Conservation (phyloP, 192 early-diverging fungal genomes). For the Linnemannia schmuckeri region DNA sequence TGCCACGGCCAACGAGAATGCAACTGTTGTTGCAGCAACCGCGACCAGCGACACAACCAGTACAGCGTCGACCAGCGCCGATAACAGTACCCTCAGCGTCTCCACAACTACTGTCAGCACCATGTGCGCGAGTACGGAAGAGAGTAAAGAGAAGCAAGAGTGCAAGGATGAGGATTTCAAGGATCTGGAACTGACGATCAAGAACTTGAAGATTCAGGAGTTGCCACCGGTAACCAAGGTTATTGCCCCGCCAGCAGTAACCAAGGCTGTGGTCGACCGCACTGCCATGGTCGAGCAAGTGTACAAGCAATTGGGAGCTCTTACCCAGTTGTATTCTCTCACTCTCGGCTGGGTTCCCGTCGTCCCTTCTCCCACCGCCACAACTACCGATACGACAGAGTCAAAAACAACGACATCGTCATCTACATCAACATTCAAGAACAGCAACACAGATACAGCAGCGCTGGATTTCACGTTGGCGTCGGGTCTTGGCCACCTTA, state of each 20-base stretch:
- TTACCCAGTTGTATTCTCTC: not conserved
- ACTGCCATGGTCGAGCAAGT: not conserved
- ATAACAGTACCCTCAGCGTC: not conserved
- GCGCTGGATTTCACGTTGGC: not conserved
- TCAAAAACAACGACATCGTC: not conserved
- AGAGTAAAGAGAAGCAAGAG: not conserved
- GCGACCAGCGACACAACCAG: not conserved
- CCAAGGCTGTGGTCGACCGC: not conserved
- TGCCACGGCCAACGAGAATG: not conserved
- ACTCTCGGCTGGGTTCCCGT: not conserved
- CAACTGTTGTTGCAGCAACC: not conserved
- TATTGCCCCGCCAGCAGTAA: not conserved
- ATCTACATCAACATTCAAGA: not conserved
- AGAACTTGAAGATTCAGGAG: not conserved
- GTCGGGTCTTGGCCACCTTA: not conserved
- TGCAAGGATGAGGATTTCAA: not conserved
- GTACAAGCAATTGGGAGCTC: not conserved
- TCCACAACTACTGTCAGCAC: not conserved
- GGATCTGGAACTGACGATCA: not conserved
- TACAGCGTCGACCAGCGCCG: not conserved
- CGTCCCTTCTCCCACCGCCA: not conserved
- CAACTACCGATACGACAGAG: not conserved
- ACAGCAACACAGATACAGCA: not conserved
- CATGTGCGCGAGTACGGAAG: not conserved
- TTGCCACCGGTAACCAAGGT: not conserved